Conservation (phyloP, 768 basidiomycete genomes). For the Coprinopsis sp. region DNA sequence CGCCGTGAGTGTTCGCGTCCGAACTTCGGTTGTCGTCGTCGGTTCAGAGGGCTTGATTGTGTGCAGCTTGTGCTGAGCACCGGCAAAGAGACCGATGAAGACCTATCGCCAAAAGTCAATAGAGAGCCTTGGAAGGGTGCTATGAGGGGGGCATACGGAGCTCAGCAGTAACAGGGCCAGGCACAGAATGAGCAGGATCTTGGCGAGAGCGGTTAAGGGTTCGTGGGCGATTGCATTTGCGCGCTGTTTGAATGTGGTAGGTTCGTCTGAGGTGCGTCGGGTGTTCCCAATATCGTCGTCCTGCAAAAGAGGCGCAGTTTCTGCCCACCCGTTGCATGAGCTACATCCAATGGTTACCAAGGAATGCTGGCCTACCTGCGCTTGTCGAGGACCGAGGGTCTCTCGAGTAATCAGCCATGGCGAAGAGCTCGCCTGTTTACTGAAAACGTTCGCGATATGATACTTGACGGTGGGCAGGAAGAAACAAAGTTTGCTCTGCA, state of each 20-base stretch:
- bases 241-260: constrained; percentile 37
- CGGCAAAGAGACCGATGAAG: constrained; percentile 93
- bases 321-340: constrained; percentile 7
- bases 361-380: constrained; percentile 42
- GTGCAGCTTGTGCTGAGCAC: constrained; percentile 74
- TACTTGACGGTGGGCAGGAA: too few species aligned
- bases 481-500: too few species aligned
- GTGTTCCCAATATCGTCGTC: constrained; percentile 35
- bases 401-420: constrained; percentile 47
- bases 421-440: constrained; percentile 16
- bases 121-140: not conserved
- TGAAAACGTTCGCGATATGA: too few species aligned
- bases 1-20: constrained; percentile 32
- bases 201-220: constrained; percentile 78
- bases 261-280: constrained; percentile 18
- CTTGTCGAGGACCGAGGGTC: constrained; percentile 51
- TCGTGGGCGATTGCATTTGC: constrained; percentile 61
- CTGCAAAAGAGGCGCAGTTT: constrained; percentile 48
- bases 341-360: not conserved
- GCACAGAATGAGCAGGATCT: constrained; percentile 70
- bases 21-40: constrained; percentile 18
- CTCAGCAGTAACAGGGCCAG: constrained; percentile 77
- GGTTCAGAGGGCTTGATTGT: constrained; percentile 28
- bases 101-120: constrained; percentile 31
- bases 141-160: constrained; percentile 37